Evolutionary conservation across 164 flowering plant genomes (phyloP).

Genomic region (Brasenia schreberi): DNA sequence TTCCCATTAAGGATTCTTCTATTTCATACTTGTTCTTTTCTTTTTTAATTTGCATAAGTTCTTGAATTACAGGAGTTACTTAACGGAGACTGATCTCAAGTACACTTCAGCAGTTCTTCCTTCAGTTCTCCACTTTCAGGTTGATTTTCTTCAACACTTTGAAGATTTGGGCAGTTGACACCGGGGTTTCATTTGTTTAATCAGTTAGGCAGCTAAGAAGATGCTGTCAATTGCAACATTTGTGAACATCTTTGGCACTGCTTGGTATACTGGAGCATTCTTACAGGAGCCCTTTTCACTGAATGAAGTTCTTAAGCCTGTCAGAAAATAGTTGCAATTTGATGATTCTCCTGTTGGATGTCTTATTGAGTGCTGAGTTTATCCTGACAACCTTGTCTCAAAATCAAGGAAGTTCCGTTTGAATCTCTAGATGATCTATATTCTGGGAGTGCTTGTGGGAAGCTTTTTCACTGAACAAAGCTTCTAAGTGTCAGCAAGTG

Average conservation of each 20-base stretch:
- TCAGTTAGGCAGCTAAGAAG: constrained; percentile 6
- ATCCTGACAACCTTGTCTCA: constrained; percentile 16
- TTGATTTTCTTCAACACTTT: not conserved
- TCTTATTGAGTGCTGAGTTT: constrained; percentile 20
- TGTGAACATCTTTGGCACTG: constrained; percentile 6
- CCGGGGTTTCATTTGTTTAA: constrained; percentile 1
- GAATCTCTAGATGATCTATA: not conserved
- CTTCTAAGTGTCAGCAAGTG: too few relatives aligned
- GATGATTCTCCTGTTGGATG: constrained; percentile 11
- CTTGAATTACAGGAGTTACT: not conserved
- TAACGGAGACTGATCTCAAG: not conserved
- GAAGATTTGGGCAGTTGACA: not conserved
- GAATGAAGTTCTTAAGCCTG: constrained; percentile 39
- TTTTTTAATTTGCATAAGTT: not conserved
- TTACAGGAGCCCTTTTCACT: constrained; percentile 8
- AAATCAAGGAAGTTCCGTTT: constrained; percentile 7
- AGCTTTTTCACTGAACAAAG: not conserved
- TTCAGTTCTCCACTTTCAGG: not conserved
- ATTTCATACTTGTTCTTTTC: not conserved
- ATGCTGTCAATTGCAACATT: constrained; percentile 15
- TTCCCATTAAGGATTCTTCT: not conserved
- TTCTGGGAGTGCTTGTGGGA: not conserved
- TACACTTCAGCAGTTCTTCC: not conserved
- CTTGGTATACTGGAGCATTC: constrained; percentile 5
- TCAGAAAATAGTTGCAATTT: constrained; percentile 13